Conservation (phyloP, 176 grass and related monocot genomes). For the Neostapfia colusana region DNA sequence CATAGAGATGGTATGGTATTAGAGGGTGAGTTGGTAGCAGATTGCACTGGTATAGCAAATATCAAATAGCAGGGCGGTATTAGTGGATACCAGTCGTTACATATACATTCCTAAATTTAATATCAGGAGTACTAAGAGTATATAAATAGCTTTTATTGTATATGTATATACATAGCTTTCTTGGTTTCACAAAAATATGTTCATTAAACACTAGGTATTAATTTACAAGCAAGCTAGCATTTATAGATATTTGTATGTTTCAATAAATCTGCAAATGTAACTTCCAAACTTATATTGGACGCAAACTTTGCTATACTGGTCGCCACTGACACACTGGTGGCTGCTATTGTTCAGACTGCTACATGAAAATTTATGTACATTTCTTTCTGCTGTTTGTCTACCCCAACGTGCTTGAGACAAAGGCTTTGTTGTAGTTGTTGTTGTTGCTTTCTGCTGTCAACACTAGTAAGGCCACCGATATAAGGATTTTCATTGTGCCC, state of each 20-base stretch:
- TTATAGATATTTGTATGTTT: neutral
- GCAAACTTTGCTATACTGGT: neutral
- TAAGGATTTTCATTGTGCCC: constrained; percentile 9
- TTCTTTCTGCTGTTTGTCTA: neutral
- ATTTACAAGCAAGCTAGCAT: neutral
- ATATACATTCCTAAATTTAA: neutral
- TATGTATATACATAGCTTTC: too few relatives aligned
- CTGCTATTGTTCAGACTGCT: neutral
- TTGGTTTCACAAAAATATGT: neutral
- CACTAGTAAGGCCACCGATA: neutral
- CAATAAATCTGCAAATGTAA: neutral
- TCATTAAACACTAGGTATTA: neutral
- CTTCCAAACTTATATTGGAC: neutral
- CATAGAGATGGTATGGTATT: neutral
- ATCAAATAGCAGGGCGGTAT: neutral
- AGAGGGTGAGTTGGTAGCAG: neutral
- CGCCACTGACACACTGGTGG: neutral
- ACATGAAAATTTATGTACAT: neutral
- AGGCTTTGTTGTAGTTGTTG: too few relatives aligned
- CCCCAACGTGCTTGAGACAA: too few relatives aligned
- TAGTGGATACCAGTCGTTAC: neutral
- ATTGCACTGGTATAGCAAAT: neutral
- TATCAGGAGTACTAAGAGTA: neutral
- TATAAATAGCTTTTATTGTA: neutral
- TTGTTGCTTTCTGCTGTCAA: neutral